Evolutionary conservation across 208 protist species (phyloP), one percentile per base, ranked within the genome.

Genomic region (Leptomonas pyrrhocoris): DNA sequence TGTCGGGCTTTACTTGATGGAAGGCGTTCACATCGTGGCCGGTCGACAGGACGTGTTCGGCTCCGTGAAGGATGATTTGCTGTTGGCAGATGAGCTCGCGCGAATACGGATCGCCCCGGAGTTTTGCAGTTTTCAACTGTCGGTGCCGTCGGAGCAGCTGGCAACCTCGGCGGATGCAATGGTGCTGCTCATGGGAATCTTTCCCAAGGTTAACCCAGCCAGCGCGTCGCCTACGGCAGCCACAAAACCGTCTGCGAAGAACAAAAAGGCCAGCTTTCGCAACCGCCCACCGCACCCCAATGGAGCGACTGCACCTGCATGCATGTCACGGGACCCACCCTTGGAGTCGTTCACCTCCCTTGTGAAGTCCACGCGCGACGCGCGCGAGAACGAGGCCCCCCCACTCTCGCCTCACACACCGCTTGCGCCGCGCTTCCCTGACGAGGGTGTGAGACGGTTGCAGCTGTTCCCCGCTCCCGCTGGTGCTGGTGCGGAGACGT

Each of bases 151-250:
- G 11, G 77, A 81, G 71, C 63, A 71, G 77, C 71, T 72, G 12
- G 45, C 69, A 28, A 72, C 70, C 21, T 46, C 77, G n/a, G 77
- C 77, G 2, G 77, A 81, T 54, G 61, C 71, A n/a, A 76, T 81
- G 54, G 50, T 69, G 15, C 66, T 77, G 42, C 61, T 81, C 6
- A 43, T 77, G 58, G 34, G 62, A 2, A 50, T 81, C 21, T 56
- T 77, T 43, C 43, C 64, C 3, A 43, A 19, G 30, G 13, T 40
- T 1, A 59, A 42, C 31, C 50, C 48, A 15, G 2, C 40, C 3
- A 34, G 6, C 15, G 40, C 23, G 50, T 4, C 23, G 36, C 15
- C 61, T 23, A 3, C 63, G 1, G 15, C 54, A n/a, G 28, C 64
- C 2, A 2, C 36, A 6, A 51, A 43, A 38, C 7, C 53, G 34